A percentile compares a stretch with the other conserved stretches of the same genome.
Conservation (phyloP, 2,329 filamentous ascomycete genomes). For the Apiospora kogelbergensis region DNA sequence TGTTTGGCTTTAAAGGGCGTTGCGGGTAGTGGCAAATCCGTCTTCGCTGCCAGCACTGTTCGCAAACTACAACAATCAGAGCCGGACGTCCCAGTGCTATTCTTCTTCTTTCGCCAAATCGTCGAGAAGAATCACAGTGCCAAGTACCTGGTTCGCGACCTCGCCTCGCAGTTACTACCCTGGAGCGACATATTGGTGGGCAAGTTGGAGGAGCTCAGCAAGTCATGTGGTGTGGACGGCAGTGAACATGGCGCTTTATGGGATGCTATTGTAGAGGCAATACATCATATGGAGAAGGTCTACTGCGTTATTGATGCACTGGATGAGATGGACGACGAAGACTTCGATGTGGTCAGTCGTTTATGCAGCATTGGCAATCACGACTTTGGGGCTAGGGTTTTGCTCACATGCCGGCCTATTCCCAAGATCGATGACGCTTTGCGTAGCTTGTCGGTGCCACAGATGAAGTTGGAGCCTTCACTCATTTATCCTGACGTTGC, state of each 20-base stretch:
- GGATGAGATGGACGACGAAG: constrained; percentile 45
- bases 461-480: constrained; percentile 37
- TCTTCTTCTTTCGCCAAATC: constrained; percentile 41
- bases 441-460: constrained; percentile 22
- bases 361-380: constrained; percentile 33
- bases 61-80: constrained; percentile 18
- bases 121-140: constrained; percentile 35
- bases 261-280: constrained; percentile 26
- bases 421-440: constrained; percentile 31
- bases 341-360: constrained; percentile 34
- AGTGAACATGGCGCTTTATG: constrained; percentile 29
- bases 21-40: constrained; percentile 32
- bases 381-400: constrained; percentile 36
- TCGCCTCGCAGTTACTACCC: constrained; percentile 31
- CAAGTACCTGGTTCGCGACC: constrained; percentile 32
- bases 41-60: constrained; percentile 30
- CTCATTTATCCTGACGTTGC: constrained; percentile 41
- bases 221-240: constrained; percentile 11
- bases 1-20: background rate
- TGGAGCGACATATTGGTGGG: constrained; percentile 31
- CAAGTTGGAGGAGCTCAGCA: constrained; percentile 19
- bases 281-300: constrained; percentile 23
- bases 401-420: constrained; percentile 44
- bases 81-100: constrained; percentile 29
- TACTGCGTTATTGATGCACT: constrained; percentile 44